These are phyloP conservation scores for Chlorella sp. DNA, from an alignment of 139 green algal genomes.

Conservation along the genomic window DNA sequence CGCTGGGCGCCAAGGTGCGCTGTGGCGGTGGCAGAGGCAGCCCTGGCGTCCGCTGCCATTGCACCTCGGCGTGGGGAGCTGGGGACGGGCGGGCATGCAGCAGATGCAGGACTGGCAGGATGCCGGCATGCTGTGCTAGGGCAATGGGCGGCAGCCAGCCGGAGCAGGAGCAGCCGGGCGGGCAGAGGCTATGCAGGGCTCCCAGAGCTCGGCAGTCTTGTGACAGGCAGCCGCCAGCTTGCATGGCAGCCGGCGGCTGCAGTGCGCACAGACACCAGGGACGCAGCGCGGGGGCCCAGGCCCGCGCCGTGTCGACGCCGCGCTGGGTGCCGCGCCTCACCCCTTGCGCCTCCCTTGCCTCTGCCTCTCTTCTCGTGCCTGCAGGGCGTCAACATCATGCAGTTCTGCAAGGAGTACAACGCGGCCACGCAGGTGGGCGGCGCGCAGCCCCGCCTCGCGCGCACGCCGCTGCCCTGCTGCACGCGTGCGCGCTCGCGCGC, in stretches of 20 bases:
- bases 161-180: neutral
- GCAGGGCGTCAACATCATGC: slow-evolving; percentile 99
- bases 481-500: too few relatives aligned
- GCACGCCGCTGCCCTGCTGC: too few relatives aligned
- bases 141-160: neutral
- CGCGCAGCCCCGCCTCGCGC: too few relatives aligned
- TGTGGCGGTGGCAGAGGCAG: too few relatives aligned
- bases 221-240: neutral
- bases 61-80: neutral
- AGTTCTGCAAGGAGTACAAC: slow-evolving; percentile 99
- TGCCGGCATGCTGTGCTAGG: too few relatives aligned
- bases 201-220: too few relatives aligned
- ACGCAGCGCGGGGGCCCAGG: too few relatives aligned
- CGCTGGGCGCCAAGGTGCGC: slow-evolving; percentile 92
- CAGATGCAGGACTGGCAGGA: too few relatives aligned
- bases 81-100: too few relatives aligned
- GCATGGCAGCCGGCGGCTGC: neutral
- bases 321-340: neutral
- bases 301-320: too few relatives aligned
- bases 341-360: neutral
- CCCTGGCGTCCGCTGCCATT: too few relatives aligned
- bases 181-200: neutral
- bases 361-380: neutral
- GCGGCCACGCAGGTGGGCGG: slow-evolving; percentile 72
- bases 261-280: too few relatives aligned